Evolutionary conservation across 306 rosid genomes (phyloP), one percentile per base, ranked within the genome.

Genomic region (Adenanthera pavonina): DNA sequence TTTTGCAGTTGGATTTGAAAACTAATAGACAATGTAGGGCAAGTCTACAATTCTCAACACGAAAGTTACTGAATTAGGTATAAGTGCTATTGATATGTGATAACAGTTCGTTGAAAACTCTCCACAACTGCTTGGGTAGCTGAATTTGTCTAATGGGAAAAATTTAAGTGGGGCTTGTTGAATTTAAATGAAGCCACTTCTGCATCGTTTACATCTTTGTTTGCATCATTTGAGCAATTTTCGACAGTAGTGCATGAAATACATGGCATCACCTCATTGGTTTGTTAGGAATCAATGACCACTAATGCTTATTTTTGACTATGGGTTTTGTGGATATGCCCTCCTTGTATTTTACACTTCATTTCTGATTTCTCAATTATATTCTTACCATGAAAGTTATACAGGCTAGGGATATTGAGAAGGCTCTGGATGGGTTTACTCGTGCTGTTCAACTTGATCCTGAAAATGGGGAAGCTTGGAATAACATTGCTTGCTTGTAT

Each of bases 401-500:
- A 35, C 95, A 95, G 98, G 98, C 97, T 30, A 91, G 89, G 81
- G 98, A 95, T 89, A 75, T 87, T 82, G 97, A 92, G 41, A 95
- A 93, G 88, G 99, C 99, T 77, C 77, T 95, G 79, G 99, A 95
- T 92, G 97, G 90, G 4, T 95, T 95, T 88, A 93, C 98, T 60
- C 97, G 96, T 38, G 92, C 99, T 44, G 96, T 95, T 88, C 97
- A 95, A 84, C 99, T 95, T 75, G 96, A 93, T 85, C 99, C 99
- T 59, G 98, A 93, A 47, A 95, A 95, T 47, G 99, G 99, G 86
- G 99, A 95, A 91, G 98, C 99, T 73, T 95, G 99, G 99, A 95
- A 95, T 86, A 95, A 95, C 81, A 89, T 95, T 78, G 99, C 99
- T 89, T 93, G 99, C 84, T 84, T 95, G 99, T 95, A 90, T 80